Evolutionary conservation across 2,329 filamentous ascomycete species (phyloP), one percentile per base, ranked within the genome.

Genomic region (Blastomyces parvus): DNA sequence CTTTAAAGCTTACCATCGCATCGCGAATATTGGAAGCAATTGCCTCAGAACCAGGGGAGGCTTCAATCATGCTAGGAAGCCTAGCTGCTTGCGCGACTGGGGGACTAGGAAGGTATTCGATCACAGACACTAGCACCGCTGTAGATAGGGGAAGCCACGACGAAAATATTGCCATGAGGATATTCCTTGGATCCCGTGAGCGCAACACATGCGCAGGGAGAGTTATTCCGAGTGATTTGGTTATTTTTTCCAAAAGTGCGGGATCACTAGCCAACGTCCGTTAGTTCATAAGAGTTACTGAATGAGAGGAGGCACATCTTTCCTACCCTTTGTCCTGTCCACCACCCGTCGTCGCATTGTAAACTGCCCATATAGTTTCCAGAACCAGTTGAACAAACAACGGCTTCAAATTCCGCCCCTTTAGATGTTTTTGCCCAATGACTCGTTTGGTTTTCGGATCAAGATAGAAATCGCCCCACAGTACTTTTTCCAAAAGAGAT

Each of bases 381-480:
- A 99, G 82, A 7, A 99, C 94, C 59, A 99, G 81, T 74, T 97
- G 94, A 17, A 97, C 94, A 74, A 99, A 99, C 84, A 99, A 91
- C 9, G 94, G 94, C 77, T 97, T 99, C 66, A 99, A 79, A 64
- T 88, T 85, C 57, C 94, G 84, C 3, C 94, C 94, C 73, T 96
- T 97, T 60, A 99, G 80, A 79, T 99, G 94, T 76, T 96, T 97
- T 36, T 87, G 85, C 0, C 88, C 89, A 6, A 99, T 80, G 0
- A 99, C 88, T 72, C 96, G 90, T 75, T 96, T 99, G 0, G 92
- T 96, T 77, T 97, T 99, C 7, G 94, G 91, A 71, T 99, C 94
- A 55, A 99, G 80, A 75, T 97, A 99, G 74, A 90, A 99, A 74
- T 91, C 93, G 56, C 94, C 94, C 94, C 94, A 99, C 0, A 99